phyloP scores from a whole-genome alignment of 176 grass and related monocot species.

The Saccharum officinarum region DNA sequence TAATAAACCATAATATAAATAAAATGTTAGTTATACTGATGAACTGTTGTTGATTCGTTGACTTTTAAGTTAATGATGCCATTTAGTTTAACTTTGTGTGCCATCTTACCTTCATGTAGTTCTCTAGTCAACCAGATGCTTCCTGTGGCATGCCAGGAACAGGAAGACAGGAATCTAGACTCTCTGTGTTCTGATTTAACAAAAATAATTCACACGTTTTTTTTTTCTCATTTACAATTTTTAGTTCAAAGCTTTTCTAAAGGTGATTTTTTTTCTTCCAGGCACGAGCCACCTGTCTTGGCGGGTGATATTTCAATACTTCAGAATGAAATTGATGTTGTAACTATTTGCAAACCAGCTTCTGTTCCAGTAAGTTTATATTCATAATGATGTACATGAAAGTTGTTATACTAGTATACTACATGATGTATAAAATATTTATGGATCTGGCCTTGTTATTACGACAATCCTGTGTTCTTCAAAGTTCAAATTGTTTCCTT shows the following conservation, averaged over 20 bases:
- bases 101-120: background rate
- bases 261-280: slow-evolving; percentile 43
- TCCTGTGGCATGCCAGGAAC: slow-evolving; percentile 1
- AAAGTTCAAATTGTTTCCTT: background rate
- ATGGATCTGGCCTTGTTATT: slow-evolving; percentile 8
- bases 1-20: background rate
- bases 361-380: slow-evolving; percentile 78
- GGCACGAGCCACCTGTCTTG: slow-evolving; percentile 90
- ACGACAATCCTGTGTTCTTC: background rate
- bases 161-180: background rate
- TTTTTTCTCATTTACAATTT: slow-evolving; percentile 21
- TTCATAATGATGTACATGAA: background rate
- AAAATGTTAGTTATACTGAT: background rate
- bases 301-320: slow-evolving; percentile 75
- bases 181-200: slow-evolving; percentile 11
- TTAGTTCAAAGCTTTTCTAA: slow-evolving; percentile 19
- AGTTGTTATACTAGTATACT: background rate
- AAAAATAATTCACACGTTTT: background rate
- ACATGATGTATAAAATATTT: slow-evolving; percentile 2
- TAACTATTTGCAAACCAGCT: slow-evolving; percentile 93
- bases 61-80: background rate
- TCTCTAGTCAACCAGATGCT: background rate
- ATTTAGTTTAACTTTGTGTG: background rate
- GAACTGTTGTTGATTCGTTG: background rate
- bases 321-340: slow-evolving; percentile 79